A percentile compares a stretch with the other conserved stretches of the same genome.
Evolutionary conservation across 2,329 filamentous ascomycete species (phyloP).

Genomic region (Trichoderma pleuroti): DNA sequence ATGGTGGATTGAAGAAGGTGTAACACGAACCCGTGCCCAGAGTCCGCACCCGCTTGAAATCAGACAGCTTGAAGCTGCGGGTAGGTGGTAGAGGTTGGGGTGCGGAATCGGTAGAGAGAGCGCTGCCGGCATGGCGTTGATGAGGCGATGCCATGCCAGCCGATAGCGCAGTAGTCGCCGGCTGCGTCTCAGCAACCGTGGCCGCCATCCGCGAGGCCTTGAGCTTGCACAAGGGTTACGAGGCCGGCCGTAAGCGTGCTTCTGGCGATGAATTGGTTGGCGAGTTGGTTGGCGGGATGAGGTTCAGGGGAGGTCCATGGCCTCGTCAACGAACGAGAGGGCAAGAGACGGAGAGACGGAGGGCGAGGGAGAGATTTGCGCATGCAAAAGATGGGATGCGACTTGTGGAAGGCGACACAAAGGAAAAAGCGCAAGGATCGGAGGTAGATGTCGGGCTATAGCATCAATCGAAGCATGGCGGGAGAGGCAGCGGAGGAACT

Average conservation of each 20-base stretch:
- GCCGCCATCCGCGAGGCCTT: constrained; percentile 20
- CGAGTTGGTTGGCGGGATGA: not conserved
- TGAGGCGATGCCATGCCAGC: constrained; percentile 15
- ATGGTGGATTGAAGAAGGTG: constrained; percentile 6
- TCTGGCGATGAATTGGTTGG: not conserved
- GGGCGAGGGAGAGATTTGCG: not conserved
- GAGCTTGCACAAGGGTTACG: not conserved
- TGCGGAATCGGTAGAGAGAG: not conserved
- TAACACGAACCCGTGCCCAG: constrained; percentile 63
- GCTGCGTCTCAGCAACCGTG: constrained; percentile 21
- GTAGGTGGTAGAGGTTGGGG: constrained; percentile 27
- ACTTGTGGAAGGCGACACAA: constrained; percentile 11
- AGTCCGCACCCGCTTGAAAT: constrained; percentile 72
- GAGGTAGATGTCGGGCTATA: constrained; percentile 11
- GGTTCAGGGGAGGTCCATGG: constrained; percentile 16
- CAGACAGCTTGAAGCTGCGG: constrained; percentile 37
- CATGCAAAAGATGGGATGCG: not conserved
- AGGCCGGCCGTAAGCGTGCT: not conserved
- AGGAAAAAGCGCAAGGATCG: not conserved
- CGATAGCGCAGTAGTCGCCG: constrained; percentile 12
- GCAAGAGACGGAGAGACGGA: not conserved
- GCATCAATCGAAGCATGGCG: constrained; percentile 17
- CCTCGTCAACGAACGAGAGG: not conserved
- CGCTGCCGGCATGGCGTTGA: constrained; percentile 5
- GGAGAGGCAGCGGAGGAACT: not conserved